Evolutionary conservation across 371 early-diverging fungal species (phyloP).

Genomic region (Saksenaea oblongispora): DNA sequence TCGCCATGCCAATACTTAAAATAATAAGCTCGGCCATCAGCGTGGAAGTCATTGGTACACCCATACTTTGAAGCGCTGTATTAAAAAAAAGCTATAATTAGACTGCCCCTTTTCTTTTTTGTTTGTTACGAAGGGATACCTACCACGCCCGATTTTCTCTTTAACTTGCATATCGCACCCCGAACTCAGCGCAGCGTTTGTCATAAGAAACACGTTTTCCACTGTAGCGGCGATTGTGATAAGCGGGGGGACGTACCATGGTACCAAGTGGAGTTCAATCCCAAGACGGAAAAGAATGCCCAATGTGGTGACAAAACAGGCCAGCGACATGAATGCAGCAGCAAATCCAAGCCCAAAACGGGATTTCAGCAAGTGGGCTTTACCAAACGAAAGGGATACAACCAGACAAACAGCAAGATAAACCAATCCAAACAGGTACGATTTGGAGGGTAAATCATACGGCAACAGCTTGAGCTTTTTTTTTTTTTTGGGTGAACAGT

Average conservation of each 20-base stretch:
- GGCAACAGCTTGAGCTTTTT: constrained; percentile 17
- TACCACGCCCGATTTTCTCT: constrained; percentile 70
- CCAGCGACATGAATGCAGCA: constrained; percentile 48
- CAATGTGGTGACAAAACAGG: constrained; percentile 27
- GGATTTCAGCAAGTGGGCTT: constrained; percentile 70
- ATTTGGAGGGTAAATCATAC: constrained; percentile 11
- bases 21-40: constrained; percentile 56
- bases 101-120: not conserved
- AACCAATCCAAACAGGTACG: constrained; percentile 35
- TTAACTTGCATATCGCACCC: constrained; percentile 67
- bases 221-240: constrained; percentile 69
- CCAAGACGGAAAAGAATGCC: constrained; percentile 25
- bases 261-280: constrained; percentile 12
- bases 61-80: constrained; percentile 59
- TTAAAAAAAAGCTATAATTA: constrained; percentile 3
- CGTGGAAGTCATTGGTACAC: constrained; percentile 60
- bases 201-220: constrained; percentile 73
- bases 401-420: constrained; percentile 62
- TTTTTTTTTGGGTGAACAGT: not conserved
- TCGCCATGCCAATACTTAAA: constrained; percentile 55
- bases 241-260: constrained; percentile 63
- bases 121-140: not conserved
- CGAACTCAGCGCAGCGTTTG: constrained; percentile 68
- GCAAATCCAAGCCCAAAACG: constrained; percentile 70
- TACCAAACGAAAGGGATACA: constrained; percentile 60